Conservation (phyloP, 176 grass and related monocot species). For the Tuctoria greenei region DNA sequence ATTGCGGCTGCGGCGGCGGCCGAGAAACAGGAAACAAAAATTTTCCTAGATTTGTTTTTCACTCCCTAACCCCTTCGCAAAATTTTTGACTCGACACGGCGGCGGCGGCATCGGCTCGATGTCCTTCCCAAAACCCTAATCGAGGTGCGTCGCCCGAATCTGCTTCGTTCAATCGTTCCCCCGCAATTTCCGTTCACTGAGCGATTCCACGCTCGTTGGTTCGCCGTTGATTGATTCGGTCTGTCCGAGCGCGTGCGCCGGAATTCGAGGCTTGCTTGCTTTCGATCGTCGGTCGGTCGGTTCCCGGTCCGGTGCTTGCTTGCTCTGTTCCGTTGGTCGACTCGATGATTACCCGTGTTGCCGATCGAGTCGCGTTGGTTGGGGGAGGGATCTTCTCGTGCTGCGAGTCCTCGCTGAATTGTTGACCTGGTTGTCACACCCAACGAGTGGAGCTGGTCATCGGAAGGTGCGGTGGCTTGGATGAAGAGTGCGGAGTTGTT, state of each 20-base stretch:
- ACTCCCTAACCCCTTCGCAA: neutral
- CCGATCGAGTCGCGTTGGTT: neutral
- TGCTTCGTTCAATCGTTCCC: neutral
- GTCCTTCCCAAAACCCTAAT: slow-evolving; percentile 6
- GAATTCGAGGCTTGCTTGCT: neutral
- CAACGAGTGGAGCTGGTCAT: too few species aligned
- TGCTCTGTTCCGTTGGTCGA: neutral
- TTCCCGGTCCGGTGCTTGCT: neutral
- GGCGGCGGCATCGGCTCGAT: neutral
- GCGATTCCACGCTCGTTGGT: neutral
- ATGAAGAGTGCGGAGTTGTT: too few species aligned
- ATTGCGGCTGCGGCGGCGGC: slow-evolving; percentile 45
- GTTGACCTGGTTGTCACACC: too few species aligned
- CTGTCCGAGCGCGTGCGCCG: neutral
- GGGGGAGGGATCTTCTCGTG: neutral
- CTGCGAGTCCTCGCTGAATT: slow-evolving; percentile 13
- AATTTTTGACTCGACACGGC: slow-evolving; percentile 9
- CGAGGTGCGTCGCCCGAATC: slow-evolving; percentile 32
- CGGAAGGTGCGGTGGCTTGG: too few species aligned
- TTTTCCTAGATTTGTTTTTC: neutral
- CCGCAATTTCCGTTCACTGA: neutral
- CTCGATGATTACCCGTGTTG: neutral
- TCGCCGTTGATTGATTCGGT: neutral
- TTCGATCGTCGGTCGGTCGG: neutral
- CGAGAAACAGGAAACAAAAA: neutral